phyloP scores from a whole-genome alignment of 352 stramenopile species.

The Blastocystis hominis region DNA sequence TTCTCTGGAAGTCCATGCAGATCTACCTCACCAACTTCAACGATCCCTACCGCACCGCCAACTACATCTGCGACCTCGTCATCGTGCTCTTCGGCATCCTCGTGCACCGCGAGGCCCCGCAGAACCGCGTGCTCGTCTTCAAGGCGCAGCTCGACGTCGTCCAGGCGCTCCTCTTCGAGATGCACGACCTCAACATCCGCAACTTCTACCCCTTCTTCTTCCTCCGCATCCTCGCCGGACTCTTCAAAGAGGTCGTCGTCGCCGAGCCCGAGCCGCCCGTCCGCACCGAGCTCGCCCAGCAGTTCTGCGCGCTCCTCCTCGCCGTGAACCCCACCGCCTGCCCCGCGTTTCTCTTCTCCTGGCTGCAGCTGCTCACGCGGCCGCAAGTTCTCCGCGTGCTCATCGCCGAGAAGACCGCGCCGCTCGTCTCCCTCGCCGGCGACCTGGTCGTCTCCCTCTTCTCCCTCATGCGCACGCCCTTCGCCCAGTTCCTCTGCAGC shows the following conservation, averaged over 20 bases:
- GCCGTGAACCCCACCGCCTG: neutral
- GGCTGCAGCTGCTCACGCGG: neutral
- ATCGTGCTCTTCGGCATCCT: neutral
- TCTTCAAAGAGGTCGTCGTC: constrained; percentile 1
- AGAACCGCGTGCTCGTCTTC: constrained; percentile 13
- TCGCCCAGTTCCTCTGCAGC: neutral
- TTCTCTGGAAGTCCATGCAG: neutral
- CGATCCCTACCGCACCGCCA: neutral
- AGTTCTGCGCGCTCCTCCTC: neutral
- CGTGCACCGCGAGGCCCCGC: neutral
- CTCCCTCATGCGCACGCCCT: neutral
- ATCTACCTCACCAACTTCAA: neutral
- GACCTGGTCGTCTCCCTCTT: neutral
- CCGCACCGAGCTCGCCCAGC: neutral
- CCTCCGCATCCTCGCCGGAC: neutral
- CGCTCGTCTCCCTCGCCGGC: neutral
- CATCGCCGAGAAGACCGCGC: neutral
- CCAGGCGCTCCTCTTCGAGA: neutral
- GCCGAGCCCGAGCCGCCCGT: neutral
- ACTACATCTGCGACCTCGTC: neutral
- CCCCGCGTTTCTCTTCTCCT: neutral
- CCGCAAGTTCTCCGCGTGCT: neutral
- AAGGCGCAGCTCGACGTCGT: neutral
- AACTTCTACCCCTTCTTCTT: constrained; percentile 9
- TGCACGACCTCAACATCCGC: neutral